A percentile compares a stretch with the other conserved stretches of the same genome.
Evolutionary conservation across 352 stramenopile genomes (phyloP).

Genomic region (Globisporangium solare): DNA sequence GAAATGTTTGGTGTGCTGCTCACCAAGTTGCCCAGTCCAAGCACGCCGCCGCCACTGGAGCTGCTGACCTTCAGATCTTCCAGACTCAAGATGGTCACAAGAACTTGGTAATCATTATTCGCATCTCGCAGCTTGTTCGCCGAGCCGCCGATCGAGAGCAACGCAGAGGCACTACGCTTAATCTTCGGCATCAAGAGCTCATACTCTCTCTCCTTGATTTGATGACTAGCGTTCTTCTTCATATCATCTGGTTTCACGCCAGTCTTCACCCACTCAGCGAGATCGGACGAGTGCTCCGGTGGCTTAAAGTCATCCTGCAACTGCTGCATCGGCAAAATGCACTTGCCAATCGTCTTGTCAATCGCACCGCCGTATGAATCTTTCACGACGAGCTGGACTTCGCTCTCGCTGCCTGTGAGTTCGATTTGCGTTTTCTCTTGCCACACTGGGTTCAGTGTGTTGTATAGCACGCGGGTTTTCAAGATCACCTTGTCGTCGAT

Average conservation of each 20-base stretch:
- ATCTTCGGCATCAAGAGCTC: slow-evolving; percentile 57
- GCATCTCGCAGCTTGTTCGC: slow-evolving; percentile 17
- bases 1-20: slow-evolving; percentile 76
- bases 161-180: slow-evolving; percentile 18
- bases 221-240: slow-evolving; percentile 80
- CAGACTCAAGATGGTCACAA: slow-evolving; percentile 62
- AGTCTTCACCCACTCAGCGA: slow-evolving; percentile 79
- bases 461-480: slow-evolving; percentile 77
- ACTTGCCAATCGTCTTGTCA: slow-evolving; percentile 77
- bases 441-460: slow-evolving; percentile 81
- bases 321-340: slow-evolving; percentile 64
- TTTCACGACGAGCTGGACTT: slow-evolving; percentile 79
- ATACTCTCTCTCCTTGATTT: slow-evolving; percentile 76
- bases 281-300: slow-evolving; percentile 61
- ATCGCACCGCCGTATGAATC: slow-evolving; percentile 79
- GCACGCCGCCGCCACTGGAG: slow-evolving; percentile 57
- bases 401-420: slow-evolving; percentile 43
- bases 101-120: slow-evolving; percentile 58
- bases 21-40: slow-evolving; percentile 68
- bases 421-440: slow-evolving; percentile 65
- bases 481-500: slow-evolving; percentile 67
- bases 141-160: slow-evolving; percentile 22
- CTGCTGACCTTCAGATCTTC: slow-evolving; percentile 57
- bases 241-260: slow-evolving; percentile 70
- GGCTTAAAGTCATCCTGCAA: slow-evolving; percentile 76